Percentiles rank a stretch among this genome's conserved stretches.
Evolutionary conservation across 495 filamentous ascomycete genomes (phyloP).

Genomic region (Penicillium arizonense): DNA sequence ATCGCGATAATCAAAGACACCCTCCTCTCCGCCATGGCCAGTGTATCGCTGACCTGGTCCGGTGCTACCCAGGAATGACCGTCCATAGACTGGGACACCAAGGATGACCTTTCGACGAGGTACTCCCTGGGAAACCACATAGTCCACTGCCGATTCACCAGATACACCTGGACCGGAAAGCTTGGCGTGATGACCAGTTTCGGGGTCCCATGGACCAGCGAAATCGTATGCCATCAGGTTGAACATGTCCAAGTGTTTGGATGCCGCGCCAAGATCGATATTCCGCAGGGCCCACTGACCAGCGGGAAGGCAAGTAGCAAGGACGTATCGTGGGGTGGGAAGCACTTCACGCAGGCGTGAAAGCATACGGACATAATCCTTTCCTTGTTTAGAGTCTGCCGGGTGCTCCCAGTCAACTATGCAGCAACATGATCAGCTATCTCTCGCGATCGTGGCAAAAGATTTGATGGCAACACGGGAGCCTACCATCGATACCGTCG

Average conservation of each 20-base stretch:
- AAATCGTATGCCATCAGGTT: conserved; percentile 91
- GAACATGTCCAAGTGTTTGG: conserved; percentile 70
- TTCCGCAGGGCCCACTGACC: conserved; percentile 70
- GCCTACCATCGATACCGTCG: conserved; percentile 81
- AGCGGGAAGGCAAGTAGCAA: conserved; percentile 83
- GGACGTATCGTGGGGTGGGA: conserved; percentile 69
- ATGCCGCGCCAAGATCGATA: conserved; percentile 67
- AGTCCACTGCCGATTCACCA: conserved; percentile 63
- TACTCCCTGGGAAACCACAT: conserved; percentile 66
- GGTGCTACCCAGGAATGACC: conserved; percentile 70
- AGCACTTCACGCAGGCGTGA: conserved; percentile 65
- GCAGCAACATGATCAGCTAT: not conserved
- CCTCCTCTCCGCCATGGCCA: conserved; percentile 71
- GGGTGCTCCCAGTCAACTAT: conserved; percentile 94
- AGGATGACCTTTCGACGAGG: conserved; percentile 71
- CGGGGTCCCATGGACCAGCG: conserved; percentile 70
- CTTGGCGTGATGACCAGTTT: conserved; percentile 77
- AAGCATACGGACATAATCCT: conserved; percentile 71
- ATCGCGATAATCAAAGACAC: conserved; percentile 77
- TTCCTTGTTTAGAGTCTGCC: conserved; percentile 62
- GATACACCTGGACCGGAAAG: conserved; percentile 68
- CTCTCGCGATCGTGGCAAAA: not conserved
- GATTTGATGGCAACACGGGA: not conserved
- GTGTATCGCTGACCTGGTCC: conserved; percentile 62
- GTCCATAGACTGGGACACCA: conserved; percentile 77